Evolutionary conservation across 306 rosid genomes (phyloP), one percentile per base, ranked within the genome.

Genomic region (Dryas octopetala): DNA sequence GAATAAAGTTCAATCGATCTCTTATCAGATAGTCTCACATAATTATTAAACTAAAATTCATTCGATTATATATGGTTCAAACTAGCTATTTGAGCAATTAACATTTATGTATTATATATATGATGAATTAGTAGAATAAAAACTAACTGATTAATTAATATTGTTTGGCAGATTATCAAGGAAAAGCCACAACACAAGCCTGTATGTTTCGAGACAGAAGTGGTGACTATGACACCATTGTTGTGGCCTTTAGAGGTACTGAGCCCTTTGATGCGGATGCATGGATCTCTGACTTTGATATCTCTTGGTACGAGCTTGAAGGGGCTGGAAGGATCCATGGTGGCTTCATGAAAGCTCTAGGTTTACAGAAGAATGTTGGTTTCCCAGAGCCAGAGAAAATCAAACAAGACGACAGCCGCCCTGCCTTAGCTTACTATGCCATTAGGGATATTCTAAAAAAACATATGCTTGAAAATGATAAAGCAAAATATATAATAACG

Each of bases 281-380:
- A 11, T 93, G 97, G 93, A 83, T 91, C 84, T 81, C 98, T 0
- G 93, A 93, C 79, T 68, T 91, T 5, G 96, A 93, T 81, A 81
- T 93, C 45, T 93, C 97, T 0, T 93, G 98, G 98, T 93, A 93
- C 11, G 87, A 78, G 4, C 77, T 90, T 48, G 66, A 68, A 0
- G 88, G 83, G 1, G 53, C 78, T 1, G 98, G 96, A 43, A 89
- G 49, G 73, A 83, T 89, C 40, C 98, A 91, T 28, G 91, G 96
- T 1, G 97, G 98, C 28, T 93, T 91, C 49, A 88, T 91, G 91
- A 93, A 93, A 70, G 88, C 97, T 38, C 82, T 93, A 10, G 98
- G 97, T 7, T 73, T 91, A 47, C 90, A 82, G 6, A 85, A 75
- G 57, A 40, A 60, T 7, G 9, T 48, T 7, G 96, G 97, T 15